Evolutionary conservation across 768 basidiomycete genomes (phyloP).

Genomic region (Favolaschia claudopus): DNA sequence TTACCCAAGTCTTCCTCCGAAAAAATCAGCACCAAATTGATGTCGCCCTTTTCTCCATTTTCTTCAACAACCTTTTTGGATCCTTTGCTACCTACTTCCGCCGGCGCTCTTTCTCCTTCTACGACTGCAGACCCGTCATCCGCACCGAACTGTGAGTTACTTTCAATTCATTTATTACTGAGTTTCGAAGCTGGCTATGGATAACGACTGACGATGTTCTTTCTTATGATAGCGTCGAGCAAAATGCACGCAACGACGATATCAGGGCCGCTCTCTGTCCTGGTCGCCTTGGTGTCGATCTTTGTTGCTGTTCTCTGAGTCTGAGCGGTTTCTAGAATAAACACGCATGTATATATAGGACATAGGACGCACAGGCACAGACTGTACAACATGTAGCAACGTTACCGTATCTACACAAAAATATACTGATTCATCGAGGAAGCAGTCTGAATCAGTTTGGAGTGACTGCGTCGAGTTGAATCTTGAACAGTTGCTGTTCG

Average conservation of each 20-base stretch:
- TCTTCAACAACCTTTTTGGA: not conserved
- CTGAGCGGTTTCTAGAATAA: no score
- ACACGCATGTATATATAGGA: no score
- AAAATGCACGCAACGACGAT: not conserved
- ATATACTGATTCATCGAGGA: no score
- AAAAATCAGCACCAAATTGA: slow-evolving; percentile 2
- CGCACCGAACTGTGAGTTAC: no score
- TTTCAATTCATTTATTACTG: no score
- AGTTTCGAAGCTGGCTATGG: not conserved
- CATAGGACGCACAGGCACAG: no score
- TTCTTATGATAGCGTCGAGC: not conserved
- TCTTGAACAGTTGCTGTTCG: no score
- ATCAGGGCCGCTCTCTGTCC: not conserved
- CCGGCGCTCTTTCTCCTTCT: not conserved
- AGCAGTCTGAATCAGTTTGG: no score
- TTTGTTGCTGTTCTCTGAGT: not conserved
- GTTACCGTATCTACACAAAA: not conserved
- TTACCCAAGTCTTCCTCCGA: slow-evolving; percentile 3
- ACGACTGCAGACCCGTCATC: no score
- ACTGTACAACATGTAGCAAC: no score
- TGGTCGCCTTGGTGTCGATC: not conserved
- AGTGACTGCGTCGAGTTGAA: no score
- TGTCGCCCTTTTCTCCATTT: not conserved
- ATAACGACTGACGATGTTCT: not conserved
- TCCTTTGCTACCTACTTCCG: not conserved